phyloP scores from a whole-genome alignment of 179 eudicot species.

The Actinidia arguta region DNA sequence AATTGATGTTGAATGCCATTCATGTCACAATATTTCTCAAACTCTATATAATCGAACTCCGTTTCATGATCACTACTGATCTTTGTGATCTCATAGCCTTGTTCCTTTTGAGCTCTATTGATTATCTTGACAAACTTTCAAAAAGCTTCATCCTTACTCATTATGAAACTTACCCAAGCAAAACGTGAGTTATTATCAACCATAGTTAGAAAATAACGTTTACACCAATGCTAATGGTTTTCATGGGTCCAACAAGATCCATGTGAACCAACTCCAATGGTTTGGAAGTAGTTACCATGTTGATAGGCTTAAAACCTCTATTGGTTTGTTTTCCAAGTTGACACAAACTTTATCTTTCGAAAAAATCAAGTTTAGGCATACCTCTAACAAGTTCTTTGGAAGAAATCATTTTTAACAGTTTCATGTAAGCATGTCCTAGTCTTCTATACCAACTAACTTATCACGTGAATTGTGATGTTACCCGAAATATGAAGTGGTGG shows the following conservation, averaged over 20 bases:
- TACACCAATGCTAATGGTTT: not conserved
- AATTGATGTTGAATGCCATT: not conserved
- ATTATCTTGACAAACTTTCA: not conserved
- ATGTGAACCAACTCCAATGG: conserved; percentile 1
- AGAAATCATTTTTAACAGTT: not conserved
- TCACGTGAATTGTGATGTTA: no score
- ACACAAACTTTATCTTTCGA: not conserved
- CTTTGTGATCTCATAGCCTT: not conserved
- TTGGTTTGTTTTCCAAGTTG: not conserved
- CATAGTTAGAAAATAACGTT: not conserved
- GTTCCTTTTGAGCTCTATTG: not conserved
- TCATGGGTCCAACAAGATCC: not conserved
- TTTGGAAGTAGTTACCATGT: not conserved
- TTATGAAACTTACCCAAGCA: not conserved
- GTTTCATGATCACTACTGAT: not conserved
- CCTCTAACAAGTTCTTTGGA: not conserved
- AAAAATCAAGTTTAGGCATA: not conserved
- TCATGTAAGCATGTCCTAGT: not conserved
- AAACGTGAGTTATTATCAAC: conserved; percentile 1
- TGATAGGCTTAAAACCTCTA: not conserved
- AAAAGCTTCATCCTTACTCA: not conserved
- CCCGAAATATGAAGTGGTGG: no score
- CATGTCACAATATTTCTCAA: not conserved
- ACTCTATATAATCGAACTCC: not conserved
- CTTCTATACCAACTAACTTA: not conserved